Percentiles rank a stretch among this genome's conserved stretches.
Conservation (phyloP, 352 stramenopile genomes). For the Phytophthora fragariaefolia region DNA sequence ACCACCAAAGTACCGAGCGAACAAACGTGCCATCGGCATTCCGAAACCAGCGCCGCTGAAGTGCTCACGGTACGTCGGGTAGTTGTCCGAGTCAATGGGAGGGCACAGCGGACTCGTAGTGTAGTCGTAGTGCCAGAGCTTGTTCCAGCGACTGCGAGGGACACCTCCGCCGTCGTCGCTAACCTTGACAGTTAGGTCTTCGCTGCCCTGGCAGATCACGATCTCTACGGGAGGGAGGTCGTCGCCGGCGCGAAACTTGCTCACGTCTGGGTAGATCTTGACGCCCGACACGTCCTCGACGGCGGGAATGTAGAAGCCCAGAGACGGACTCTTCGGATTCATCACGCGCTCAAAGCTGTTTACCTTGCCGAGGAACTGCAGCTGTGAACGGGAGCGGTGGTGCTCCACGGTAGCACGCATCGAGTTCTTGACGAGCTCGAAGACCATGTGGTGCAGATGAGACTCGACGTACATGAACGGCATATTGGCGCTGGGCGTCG, state of each 20-base stretch:
- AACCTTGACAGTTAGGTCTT: conserved; percentile 97
- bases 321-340: conserved; percentile 58
- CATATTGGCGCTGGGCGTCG: conserved; percentile 46
- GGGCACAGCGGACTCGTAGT: conserved; percentile 91
- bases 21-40: conserved; percentile 89
- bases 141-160: conserved; percentile 93
- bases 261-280: conserved; percentile 68
- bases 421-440: conserved; percentile 99
- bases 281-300: conserved; percentile 62
- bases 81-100: conserved; percentile 60
- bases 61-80: conserved; percentile 79
- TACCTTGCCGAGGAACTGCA: conserved; percentile 33
- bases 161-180: conserved; percentile 98
- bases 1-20: conserved; percentile 98
- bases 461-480: conserved; percentile 85
- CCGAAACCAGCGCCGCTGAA: conserved; percentile 96
- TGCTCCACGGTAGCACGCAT: conserved; percentile 97
- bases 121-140: conserved; percentile 98
- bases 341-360: conserved; percentile 63
- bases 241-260: conserved; percentile 53
- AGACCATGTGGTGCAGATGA: conserved; percentile 87
- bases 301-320: conserved; percentile 68
- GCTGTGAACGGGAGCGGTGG: conserved; percentile 73
- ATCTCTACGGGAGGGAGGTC: conserved; percentile 94
- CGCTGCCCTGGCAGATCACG: conserved; percentile 96